Base-by-base conservation (phyloP, 371 early-diverging fungal species). In the Syncephalis fuscata region DNA sequence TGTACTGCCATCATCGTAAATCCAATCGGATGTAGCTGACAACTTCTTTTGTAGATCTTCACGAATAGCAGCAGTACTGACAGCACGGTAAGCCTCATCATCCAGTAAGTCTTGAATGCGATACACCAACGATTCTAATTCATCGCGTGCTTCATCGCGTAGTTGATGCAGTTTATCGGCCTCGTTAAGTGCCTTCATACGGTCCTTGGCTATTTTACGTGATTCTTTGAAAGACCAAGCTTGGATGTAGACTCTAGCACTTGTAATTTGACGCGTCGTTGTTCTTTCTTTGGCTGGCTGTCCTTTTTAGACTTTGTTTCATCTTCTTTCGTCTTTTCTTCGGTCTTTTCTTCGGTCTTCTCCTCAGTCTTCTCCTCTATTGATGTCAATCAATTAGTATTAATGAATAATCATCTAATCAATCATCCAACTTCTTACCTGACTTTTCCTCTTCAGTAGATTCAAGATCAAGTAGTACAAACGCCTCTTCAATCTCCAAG, bases 81-180 rank as follows among this genome's bases (percentile, higher is more conserved):
- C 76, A 3, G 66, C 53, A 27, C 67, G 64, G 25, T 80, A 71
- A 39, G 68, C 73, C 25, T 83, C 83, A 40, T 82, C 78, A 38
- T 84, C 73, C 41, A 85, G 61, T 50, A 84, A 73, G 52, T 92
- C 92, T 46, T 81, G 81, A 44, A 77, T 62, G 32, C 74, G 71
- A 65, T 94, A 97, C 22, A 92, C 73, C 66, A 83, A 91, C 0
- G 86, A 68, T 60, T 97, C 98, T 22, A 97, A 74, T 40, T 64
- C 68, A 67, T 97, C 93, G 44, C 76, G 67, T 5, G 94, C 85
- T 57, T 82, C 86, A 59, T 88, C 90, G 38, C 77, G 81, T 1
- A 70, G 71, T 21, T 67, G 71, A 46, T 83, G 82, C 14, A 68
- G 65, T 1, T 60, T 54, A 56, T 90, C 90, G 22, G 62, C 59